Evolutionary conservation across 164 flowering plant genomes (phyloP), one percentile per base, ranked within the genome.

Genomic region (Litsea cubeba): DNA sequence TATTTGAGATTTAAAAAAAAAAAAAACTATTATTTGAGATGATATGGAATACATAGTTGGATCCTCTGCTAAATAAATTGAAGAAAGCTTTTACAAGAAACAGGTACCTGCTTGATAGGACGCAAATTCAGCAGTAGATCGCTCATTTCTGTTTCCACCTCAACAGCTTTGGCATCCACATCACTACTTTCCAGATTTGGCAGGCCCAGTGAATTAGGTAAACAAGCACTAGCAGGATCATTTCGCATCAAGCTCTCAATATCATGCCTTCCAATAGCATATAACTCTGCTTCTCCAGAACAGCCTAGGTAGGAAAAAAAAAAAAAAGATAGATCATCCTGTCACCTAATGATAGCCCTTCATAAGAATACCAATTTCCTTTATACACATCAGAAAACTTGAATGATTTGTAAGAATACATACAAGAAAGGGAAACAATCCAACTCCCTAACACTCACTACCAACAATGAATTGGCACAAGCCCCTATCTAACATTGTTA

Each of bases 231-330:
- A 15, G 97, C 86, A 30, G 97, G 93, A 78, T 96, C 99, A 79
- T 76, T 86, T 72, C 87, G 84, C 98, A 94, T 87, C 82, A 96
- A 84, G 75, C 83, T 92, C 77, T 96, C 99, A 73, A 96, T 79
- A 73, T 94, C 99, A 83, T 96, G 92, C 80, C 99, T 89, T 65
- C 99, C 99, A 71, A 94, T 92, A 30, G 96, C 99, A 92, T 94
- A 78, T 96, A 96, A 79, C 97, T 91, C 79, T 85, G 99, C 87
- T 94, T 96, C 85, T 96, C 99, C 75, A 96, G 94, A 80, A 96
- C 99, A 68, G 98, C 99, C 99, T 96, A 97, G 75, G 82, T 96
- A 97, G 76, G 81, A 79, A 69, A 75, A 73, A 46, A 28, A 10
- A 58, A 12, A 14, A 25, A 12, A 49, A 25, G 70, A 26, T 8